Conservation (phyloP, 108 stramenopile genomes). For the Seminavis robusta region DNA sequence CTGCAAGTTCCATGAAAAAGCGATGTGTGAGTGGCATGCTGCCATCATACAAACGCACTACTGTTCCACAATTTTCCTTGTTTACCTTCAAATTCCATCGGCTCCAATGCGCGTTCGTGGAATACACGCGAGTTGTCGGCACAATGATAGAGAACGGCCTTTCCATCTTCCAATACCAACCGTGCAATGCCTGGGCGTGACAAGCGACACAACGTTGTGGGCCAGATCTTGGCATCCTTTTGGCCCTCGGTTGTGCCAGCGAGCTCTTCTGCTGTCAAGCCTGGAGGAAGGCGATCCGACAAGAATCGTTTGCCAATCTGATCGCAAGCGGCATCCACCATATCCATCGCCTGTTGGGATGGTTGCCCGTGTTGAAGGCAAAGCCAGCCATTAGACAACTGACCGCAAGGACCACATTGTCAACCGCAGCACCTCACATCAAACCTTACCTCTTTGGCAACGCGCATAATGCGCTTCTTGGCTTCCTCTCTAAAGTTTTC, state of each 20-base stretch:
- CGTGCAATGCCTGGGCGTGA: slow-evolving; percentile 87
- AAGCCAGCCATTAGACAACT: too few relatives aligned
- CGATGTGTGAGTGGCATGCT: too few relatives aligned
- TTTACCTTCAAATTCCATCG: slow-evolving; percentile 97
- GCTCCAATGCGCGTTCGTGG: slow-evolving; percentile 83
- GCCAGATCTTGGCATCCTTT: slow-evolving; percentile 53
- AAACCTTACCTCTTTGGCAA: slow-evolving; percentile 49
- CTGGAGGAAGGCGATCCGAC: slow-evolving; percentile 91
- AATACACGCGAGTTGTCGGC: slow-evolving; percentile 87
- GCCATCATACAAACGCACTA: too few relatives aligned
- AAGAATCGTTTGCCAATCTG: slow-evolving; percentile 90
- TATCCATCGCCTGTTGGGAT: slow-evolving; percentile 67
- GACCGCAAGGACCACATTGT: too few relatives aligned
- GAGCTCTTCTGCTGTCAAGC: slow-evolving; percentile 56
- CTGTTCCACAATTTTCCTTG: too few relatives aligned
- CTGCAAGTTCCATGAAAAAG: slow-evolving; percentile 97
- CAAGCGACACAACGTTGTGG: slow-evolving; percentile 73
- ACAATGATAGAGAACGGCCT: slow-evolving; percentile 95
- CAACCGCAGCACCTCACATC: too few relatives aligned
- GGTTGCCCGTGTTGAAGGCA: too few relatives aligned
- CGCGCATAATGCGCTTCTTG: slow-evolving; percentile 77
- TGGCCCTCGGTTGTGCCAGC: slow-evolving; percentile 36
- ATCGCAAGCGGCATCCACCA: slow-evolving; percentile 93
- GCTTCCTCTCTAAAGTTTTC: slow-evolving; percentile 65
- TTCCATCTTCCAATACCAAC: slow-evolving; percentile 87